phyloP scores from a whole-genome alignment of 225 moss, liverwort and hornwort genomes.

The Pseudoscleropodium purum region DNA sequence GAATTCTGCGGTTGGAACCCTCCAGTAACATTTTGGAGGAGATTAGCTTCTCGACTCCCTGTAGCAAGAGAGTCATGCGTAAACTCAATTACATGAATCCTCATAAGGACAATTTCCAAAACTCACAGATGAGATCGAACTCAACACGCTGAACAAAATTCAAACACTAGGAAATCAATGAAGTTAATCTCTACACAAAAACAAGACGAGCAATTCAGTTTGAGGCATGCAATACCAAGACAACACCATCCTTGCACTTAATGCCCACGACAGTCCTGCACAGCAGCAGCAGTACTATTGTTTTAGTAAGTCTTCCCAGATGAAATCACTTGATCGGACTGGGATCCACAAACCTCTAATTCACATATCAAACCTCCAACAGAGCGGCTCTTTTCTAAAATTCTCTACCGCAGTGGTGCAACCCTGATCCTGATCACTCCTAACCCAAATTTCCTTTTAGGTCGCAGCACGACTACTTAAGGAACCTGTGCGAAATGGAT shows the following conservation, averaged over 20 bases:
- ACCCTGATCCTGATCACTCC: background rate
- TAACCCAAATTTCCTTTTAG: background rate
- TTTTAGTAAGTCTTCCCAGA: background rate
- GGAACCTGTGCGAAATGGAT: background rate
- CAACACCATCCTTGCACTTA: conserved; percentile 94
- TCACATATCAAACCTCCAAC: background rate
- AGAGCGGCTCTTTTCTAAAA: background rate
- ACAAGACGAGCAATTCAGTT: background rate
- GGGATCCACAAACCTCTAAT: background rate
- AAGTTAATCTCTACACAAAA: background rate
- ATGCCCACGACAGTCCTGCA: conserved; percentile 91
- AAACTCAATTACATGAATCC: background rate
- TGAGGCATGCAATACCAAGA: conserved; percentile 41
- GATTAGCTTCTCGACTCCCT: conserved; percentile 95
- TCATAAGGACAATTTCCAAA: background rate
- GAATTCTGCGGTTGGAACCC: conserved; percentile 93
- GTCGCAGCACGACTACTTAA: background rate
- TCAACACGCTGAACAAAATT: background rate
- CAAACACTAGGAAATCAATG: background rate
- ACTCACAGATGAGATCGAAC: background rate
- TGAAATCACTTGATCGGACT: background rate
- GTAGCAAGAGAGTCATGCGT: background rate
- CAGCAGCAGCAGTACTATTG: background rate
- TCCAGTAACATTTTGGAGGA: conserved; percentile 92
- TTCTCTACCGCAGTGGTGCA: background rate